Conservation (phyloP, 2,329 filamentous ascomycete genomes). For the Proliferodiscus dingleyae region DNA sequence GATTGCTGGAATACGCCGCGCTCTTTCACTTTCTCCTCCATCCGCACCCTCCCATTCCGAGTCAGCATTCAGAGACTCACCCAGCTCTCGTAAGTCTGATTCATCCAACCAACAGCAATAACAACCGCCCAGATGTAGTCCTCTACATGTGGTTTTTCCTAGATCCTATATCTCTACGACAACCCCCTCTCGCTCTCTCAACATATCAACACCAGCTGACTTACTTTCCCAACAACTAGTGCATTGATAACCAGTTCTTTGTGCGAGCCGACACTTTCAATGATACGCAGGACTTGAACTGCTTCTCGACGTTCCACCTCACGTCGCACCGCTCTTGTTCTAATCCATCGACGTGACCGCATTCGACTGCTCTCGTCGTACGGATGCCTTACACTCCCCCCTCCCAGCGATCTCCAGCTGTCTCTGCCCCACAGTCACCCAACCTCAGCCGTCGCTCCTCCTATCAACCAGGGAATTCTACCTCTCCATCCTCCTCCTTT, state of each 20-base stretch:
- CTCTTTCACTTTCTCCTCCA: conserved; percentile 13
- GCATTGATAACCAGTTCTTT: conserved; percentile 13
- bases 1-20: conserved; percentile 31
- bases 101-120: conserved; percentile 5
- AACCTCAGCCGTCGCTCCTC: conserved; percentile 55
- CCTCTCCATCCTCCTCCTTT: not conserved
- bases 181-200: not conserved
- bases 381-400: conserved; percentile 88
- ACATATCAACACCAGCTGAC: conserved; percentile 18
- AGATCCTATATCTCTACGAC: conserved; percentile 7
- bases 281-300: conserved; percentile 20
- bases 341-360: conserved; percentile 5
- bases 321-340: conserved; percentile 10
- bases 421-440: conserved; percentile 53
- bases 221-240: conserved; percentile 13
- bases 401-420: conserved; percentile 58
- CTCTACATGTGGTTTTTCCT: conserved; percentile 4
- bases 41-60: conserved; percentile 1
- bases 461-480: conserved; percentile 39
- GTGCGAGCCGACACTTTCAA: conserved; percentile 11
- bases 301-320: conserved; percentile 16
- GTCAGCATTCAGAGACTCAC: conserved; percentile 7
- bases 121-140: conserved; percentile 7
- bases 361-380: conserved; percentile 24
- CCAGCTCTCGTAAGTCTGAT: conserved; percentile 22